These are phyloP conservation scores for Fusarium concolor DNA, from an alignment of 2,329 filamentous ascomycete genomes.

Conservation along the genomic window DNA sequence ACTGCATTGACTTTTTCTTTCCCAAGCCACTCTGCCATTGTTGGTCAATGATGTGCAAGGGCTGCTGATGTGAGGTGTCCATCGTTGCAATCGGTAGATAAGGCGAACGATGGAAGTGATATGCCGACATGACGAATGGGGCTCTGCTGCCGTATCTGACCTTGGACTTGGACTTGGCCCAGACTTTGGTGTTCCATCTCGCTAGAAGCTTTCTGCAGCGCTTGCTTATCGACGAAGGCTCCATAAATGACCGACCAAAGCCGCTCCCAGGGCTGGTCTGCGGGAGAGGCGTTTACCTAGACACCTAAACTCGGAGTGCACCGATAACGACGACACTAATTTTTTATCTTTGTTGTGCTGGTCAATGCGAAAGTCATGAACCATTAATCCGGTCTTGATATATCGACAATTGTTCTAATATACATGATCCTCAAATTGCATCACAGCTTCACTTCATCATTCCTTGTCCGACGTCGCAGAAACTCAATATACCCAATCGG, in stretches of 20 bases:
- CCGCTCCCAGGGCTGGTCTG: conserved; percentile 21
- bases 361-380: conserved; percentile 5
- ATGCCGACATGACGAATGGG: conserved; percentile 36
- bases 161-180: not conserved
- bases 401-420: conserved; percentile 3
- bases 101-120: conserved; percentile 5
- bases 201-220: conserved; percentile 28
- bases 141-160: conserved; percentile 31
- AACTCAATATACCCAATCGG: conserved; percentile 81
- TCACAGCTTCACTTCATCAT: conserved; percentile 21
- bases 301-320: conserved; percentile 21
- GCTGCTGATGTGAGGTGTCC: too few relatives aligned
- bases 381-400: not conserved
- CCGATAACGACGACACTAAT: conserved; percentile 26
- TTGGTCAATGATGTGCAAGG: conserved; percentile 3
- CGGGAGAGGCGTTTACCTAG: conserved; percentile 41
- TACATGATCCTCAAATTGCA: not conserved
- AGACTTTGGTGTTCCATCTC: conserved; percentile 16
- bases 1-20: not conserved
- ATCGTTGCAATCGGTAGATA: conserved; percentile 25
- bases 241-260: conserved; percentile 41
- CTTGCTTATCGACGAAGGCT: conserved; percentile 30
- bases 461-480: conserved; percentile 58
- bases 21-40: conserved; percentile 3
- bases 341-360: conserved; percentile 8